Evolutionary conservation across 306 rosid genomes (phyloP).

Genomic region (Senna siamea): DNA sequence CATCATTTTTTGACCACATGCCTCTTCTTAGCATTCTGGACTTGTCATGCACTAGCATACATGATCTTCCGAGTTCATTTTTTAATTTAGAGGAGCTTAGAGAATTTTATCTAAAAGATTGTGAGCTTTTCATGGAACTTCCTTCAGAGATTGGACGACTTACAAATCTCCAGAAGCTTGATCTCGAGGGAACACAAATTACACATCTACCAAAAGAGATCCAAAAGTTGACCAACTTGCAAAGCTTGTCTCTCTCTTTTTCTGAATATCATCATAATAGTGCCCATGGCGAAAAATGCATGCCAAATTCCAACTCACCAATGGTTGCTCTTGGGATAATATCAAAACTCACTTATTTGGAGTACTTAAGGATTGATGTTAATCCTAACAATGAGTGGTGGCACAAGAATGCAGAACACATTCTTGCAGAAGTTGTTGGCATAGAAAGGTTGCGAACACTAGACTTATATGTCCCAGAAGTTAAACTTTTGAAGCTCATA

Average conservation of each 20-base stretch:
- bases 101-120: neutral
- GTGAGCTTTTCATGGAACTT: slow-evolving; percentile 5
- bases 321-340: neutral
- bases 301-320: neutral
- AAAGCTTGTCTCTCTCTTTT: neutral
- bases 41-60: slow-evolving; percentile 14
- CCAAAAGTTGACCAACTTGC: neutral
- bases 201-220: neutral
- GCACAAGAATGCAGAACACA: neutral
- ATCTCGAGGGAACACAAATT: slow-evolving; percentile 1
- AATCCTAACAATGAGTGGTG: slow-evolving; percentile 16
- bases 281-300: neutral
- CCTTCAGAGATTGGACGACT: neutral
- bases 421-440: neutral
- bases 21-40: neutral
- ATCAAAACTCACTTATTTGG: neutral
- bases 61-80: neutral
- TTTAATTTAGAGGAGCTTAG: neutral
- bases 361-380: neutral
- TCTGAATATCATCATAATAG: neutral
- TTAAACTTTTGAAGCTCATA: neutral
- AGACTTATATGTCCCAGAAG: neutral
- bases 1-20: neutral
- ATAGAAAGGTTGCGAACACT: neutral
- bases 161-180: neutral